Evolutionary conservation across 108 stramenopile species (phyloP), one percentile per base, ranked within the genome.

Genomic region (Asterionellopsis glacialis): DNA sequence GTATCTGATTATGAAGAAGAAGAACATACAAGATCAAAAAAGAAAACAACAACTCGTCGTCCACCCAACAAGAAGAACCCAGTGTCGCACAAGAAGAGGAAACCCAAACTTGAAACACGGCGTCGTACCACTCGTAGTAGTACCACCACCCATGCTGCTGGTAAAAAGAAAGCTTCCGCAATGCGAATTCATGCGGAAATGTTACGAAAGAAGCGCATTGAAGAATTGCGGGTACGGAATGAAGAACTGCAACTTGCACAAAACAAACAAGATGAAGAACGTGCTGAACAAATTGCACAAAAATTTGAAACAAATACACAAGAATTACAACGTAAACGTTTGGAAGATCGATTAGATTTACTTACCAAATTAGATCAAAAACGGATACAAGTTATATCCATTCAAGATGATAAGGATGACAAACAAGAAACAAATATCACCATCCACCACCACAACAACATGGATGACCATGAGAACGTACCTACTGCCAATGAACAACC

Each of bases 261-360:
- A 65, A 68, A 65, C 13, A 79, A 83, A 64, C 79, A 84, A 59
- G 91, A 93, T 65, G 72, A 79, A 24, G 65, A 76, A 41, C 72
- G 88, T 15, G 83, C 85, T 22, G 79, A 77, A 55, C 79, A 72
- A n/a, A 93, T 93, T 66, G 85, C 88, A 0, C 72, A 75, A 43
- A 72, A 79, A 48, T 87, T 93, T 62, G 81, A 93, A 33, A 93
- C 88, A 38, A 70, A 85, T 64, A 75, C 86, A 41, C 86, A 90
- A 11, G 91, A 90, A 59, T 67, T 74, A 23, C 53, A 70, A 6
- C 33, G 67, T n/a, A 72, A 84, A 59, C 70, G 91, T n/a, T 64
- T 76, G 33, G 79, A 87, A 64, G 83, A 89, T 68, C 71, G 86
- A 14, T 55, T 77, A 33, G 75, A 77, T n/a, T 69, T 93, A 45